Evolutionary conservation across 2,329 filamentous ascomycete species (phyloP).

Genomic region (Botrytis byssoidea): DNA sequence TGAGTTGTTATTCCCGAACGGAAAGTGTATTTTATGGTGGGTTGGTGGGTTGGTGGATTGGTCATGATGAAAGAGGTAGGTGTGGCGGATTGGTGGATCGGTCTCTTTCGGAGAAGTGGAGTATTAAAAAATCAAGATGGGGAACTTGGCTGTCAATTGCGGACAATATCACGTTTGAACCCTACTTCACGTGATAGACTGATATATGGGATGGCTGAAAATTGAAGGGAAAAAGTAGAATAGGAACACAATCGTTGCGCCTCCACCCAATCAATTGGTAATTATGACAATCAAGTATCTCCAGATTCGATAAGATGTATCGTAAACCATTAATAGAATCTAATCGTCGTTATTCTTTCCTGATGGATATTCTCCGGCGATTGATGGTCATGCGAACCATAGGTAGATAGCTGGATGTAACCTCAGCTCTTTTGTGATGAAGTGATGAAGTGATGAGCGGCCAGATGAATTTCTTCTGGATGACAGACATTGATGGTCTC

Average conservation of each 20-base stretch:
- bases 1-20: slow-evolving; percentile 18
- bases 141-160: neutral
- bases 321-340: neutral
- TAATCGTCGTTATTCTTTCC: neutral
- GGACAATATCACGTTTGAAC: neutral
- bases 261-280: neutral
- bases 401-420: neutral
- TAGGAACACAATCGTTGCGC: neutral
- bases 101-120: slow-evolving; percentile 3
- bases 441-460: neutral
- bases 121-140: neutral
- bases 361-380: neutral
- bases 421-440: neutral
- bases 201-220: neutral
- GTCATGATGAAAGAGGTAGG: neutral
- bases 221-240: neutral
- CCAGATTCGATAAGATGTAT: neutral
- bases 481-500: neutral
- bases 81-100: neutral
- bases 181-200: neutral
- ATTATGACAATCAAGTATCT: neutral
- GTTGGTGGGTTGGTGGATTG: neutral
- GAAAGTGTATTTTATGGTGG: neutral
- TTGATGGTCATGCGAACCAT: neutral
- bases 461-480: neutral